Evolutionary conservation across 352 stramenopile species (phyloP).

Genomic region (Pythium sukuiense): DNA sequence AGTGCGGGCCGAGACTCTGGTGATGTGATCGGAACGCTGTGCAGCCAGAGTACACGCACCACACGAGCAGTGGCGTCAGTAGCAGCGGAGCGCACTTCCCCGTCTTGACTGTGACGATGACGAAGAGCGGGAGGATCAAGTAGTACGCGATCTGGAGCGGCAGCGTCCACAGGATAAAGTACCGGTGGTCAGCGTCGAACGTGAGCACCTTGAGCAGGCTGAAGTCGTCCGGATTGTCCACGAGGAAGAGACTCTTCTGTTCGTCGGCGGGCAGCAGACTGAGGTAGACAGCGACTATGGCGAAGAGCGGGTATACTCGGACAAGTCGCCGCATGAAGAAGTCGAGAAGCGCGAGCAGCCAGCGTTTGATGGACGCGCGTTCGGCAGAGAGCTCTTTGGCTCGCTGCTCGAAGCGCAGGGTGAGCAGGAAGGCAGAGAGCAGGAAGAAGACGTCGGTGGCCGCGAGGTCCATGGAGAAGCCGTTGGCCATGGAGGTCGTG

Average conservation of each 20-base stretch:
- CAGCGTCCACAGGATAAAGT: constrained; percentile 55
- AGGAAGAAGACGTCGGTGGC: not conserved
- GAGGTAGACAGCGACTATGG: constrained; percentile 34
- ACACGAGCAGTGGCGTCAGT: not conserved
- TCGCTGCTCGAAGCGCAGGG: not conserved
- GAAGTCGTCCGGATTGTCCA: constrained; percentile 29
- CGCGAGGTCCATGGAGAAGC: not conserved
- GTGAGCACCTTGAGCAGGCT: constrained; percentile 41
- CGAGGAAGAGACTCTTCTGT: constrained; percentile 35
- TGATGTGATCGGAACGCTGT: not conserved
- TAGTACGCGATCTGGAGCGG: constrained; percentile 56
- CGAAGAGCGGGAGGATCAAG: constrained; percentile 44
- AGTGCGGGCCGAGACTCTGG: not conserved
- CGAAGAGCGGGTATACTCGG: constrained; percentile 14
- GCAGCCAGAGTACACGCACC: not conserved
- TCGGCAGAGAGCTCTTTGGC: not conserved
- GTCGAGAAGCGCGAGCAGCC: not conserved
- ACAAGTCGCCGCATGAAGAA: not conserved
- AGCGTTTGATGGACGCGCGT: not conserved
- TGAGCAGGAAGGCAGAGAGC: not conserved
- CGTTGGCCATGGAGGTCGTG: not conserved
- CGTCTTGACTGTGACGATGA: not conserved
- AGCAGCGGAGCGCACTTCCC: not conserved
- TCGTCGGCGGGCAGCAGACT: constrained; percentile 33
- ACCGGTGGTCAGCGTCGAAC: constrained; percentile 42